These are phyloP conservation scores for Globisporangium rhizosaccharum DNA, from an alignment of 352 stramenopile species.

Conservation along the genomic window DNA sequence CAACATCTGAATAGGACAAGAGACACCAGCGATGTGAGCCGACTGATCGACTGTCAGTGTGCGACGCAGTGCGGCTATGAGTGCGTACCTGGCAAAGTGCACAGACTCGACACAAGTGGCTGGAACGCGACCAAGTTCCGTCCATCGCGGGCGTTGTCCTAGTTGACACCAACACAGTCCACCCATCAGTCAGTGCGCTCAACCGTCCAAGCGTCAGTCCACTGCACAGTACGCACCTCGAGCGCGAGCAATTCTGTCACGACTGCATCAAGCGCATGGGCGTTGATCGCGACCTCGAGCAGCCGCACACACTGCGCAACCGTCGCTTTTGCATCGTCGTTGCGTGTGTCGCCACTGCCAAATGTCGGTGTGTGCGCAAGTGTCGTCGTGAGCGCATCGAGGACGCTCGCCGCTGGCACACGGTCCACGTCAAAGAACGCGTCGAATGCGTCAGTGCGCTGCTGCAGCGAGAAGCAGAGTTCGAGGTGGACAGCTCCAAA, in stretches of 20 bases:
- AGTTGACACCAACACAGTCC: not conserved
- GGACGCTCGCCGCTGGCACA: constrained; percentile 28
- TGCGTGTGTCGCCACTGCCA: not conserved
- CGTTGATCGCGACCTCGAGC: constrained; percentile 28
- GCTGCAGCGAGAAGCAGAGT: constrained; percentile 32
- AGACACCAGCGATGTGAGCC: not conserved
- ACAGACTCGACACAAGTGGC: constrained; percentile 35
- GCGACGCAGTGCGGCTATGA: not conserved
- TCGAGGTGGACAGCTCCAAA: constrained; percentile 55
- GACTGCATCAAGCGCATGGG: constrained; percentile 21
- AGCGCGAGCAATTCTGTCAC: constrained; percentile 32
- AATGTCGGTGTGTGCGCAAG: constrained; percentile 17
- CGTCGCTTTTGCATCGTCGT: constrained; percentile 30
- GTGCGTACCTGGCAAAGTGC: constrained; percentile 42
- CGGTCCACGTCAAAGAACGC: constrained; percentile 42
- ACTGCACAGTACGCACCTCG: constrained; percentile 13
- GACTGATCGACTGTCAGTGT: not conserved
- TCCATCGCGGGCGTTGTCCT: constrained; percentile 7
- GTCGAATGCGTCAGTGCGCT: constrained; percentile 44
- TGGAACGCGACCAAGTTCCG: constrained; percentile 15
- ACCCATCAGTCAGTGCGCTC: not conserved
- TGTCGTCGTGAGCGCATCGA: constrained; percentile 28
- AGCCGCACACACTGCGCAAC: constrained; percentile 39
- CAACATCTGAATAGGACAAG: constrained; percentile 28
- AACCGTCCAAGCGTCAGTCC: not conserved